A percentile compares a stretch with the other conserved stretches of the same genome.
Evolutionary conservation across 2,329 filamentous ascomycete genomes (phyloP).

Genomic region (Ilyonectria destructans): DNA sequence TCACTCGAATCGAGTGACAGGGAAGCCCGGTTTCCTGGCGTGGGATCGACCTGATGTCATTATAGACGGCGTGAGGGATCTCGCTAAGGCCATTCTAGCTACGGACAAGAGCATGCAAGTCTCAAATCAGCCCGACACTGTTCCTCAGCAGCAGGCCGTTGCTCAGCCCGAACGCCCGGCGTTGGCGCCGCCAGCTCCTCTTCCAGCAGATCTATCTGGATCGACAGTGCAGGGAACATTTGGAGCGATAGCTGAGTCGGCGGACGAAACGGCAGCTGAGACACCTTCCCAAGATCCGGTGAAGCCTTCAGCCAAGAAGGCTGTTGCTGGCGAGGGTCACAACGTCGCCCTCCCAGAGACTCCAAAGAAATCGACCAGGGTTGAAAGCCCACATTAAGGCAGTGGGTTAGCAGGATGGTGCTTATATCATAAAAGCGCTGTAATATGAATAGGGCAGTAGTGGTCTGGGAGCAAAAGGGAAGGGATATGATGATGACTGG

Average conservation of each 20-base stretch:
- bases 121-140: constrained; percentile 44
- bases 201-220: constrained; percentile 48
- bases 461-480: neutral
- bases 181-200: constrained; percentile 5
- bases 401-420: neutral
- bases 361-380: constrained; percentile 6
- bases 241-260: constrained; percentile 21
- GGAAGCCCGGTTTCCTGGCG: constrained; percentile 62
- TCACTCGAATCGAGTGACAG: constrained; percentile 57
- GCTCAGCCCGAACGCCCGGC: constrained; percentile 35
- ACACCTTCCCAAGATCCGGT: neutral
- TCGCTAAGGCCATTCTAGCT: constrained; percentile 59
- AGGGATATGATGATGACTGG: neutral
- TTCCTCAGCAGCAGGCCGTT: constrained; percentile 55
- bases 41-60: constrained; percentile 67
- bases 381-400: constrained; percentile 1
- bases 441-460: neutral
- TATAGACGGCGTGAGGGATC: constrained; percentile 57
- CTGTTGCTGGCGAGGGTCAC: constrained; percentile 27
- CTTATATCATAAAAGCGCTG: neutral
- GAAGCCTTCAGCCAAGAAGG: constrained; percentile 33
- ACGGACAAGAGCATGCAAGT: constrained; percentile 57
- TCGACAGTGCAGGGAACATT: constrained; percentile 45
- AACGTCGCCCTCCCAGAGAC: constrained; percentile 34
- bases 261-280: constrained; percentile 6